Evolutionary conservation across 2,329 filamentous ascomycete genomes (phyloP).

Genomic region (Fusarium sp.): DNA sequence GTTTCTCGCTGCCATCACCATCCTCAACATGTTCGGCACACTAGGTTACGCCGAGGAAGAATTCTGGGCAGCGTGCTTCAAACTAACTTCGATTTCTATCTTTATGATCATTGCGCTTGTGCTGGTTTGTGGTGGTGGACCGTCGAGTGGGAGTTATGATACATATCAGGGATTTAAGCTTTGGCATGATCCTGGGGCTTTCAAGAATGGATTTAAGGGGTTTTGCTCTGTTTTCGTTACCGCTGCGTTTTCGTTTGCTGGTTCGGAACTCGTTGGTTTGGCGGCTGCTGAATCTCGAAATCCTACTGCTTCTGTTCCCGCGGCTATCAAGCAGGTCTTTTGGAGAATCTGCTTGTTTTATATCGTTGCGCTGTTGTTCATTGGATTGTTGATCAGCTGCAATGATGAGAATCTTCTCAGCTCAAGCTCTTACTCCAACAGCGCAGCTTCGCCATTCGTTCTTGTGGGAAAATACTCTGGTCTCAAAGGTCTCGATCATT

Average conservation of each 20-base stretch:
- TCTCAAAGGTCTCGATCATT: slow-evolving; percentile 61
- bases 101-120: slow-evolving; percentile 74
- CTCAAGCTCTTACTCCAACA: slow-evolving; percentile 33
- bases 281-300: slow-evolving; percentile 76
- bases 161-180: slow-evolving; percentile 57
- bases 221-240: slow-evolving; percentile 78
- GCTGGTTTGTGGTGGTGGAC: slow-evolving; percentile 69
- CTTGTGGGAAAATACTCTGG: slow-evolving; percentile 62
- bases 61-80: slow-evolving; percentile 67
- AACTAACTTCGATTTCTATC: slow-evolving; percentile 67
- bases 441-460: slow-evolving; percentile 61
- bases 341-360: slow-evolving; percentile 66
- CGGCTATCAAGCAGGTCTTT: slow-evolving; percentile 82
- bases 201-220: slow-evolving; percentile 78
- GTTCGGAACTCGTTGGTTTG: slow-evolving; percentile 76
- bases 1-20: slow-evolving; percentile 63
- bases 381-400: slow-evolving; percentile 60
- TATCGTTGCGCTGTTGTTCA: slow-evolving; percentile 61
- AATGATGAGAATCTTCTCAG: slow-evolving; percentile 59
- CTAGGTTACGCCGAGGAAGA: slow-evolving; percentile 67
- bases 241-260: slow-evolving; percentile 76
- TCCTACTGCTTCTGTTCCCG: slow-evolving; percentile 77
- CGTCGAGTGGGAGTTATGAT: slow-evolving; percentile 58
- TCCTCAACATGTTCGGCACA: slow-evolving; percentile 68
- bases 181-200: slow-evolving; percentile 59